phyloP scores from a whole-genome alignment of 139 green algal species.

The Coelastrella sp. region DNA sequence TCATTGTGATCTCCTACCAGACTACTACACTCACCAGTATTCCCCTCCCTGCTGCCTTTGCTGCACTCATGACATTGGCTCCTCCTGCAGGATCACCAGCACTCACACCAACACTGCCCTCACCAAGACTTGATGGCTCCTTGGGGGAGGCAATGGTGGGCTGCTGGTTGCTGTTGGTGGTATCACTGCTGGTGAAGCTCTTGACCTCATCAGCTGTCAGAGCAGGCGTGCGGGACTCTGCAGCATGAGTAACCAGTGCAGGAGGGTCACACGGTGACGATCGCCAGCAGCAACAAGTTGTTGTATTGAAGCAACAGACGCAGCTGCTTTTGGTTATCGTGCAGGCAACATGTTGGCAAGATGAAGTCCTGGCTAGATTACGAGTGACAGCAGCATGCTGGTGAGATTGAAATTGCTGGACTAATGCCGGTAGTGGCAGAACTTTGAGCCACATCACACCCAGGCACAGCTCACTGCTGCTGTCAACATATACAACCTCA shows the following conservation, averaged over 20 bases:
- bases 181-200: background rate
- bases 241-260: background rate
- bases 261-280: too few relatives aligned
- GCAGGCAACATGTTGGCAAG: too few relatives aligned
- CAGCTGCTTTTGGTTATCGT: too few relatives aligned
- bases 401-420: too few relatives aligned
- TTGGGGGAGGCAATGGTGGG: constrained; percentile 32
- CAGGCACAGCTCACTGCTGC: too few relatives aligned
- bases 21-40: background rate
- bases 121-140: constrained; percentile 9
- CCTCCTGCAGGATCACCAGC: constrained; percentile 17
- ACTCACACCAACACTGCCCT: constrained; percentile 14
- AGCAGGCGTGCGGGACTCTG: constrained; percentile 5
- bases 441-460: too few relatives aligned
- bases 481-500: too few relatives aligned
- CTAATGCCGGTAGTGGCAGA: too few relatives aligned
- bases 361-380: too few relatives aligned
- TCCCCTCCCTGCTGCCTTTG: background rate
- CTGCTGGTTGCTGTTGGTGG: background rate
- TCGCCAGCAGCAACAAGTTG: too few relatives aligned
- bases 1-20: background rate
- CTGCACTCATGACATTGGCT: constrained; percentile 32
- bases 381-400: too few relatives aligned
- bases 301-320: too few relatives aligned
- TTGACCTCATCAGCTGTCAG: background rate